Percentiles rank a stretch among this genome's conserved stretches.
Conservation (phyloP, 2,329 filamentous ascomycete genomes). For the Stagonosporopsis rhizophila region DNA sequence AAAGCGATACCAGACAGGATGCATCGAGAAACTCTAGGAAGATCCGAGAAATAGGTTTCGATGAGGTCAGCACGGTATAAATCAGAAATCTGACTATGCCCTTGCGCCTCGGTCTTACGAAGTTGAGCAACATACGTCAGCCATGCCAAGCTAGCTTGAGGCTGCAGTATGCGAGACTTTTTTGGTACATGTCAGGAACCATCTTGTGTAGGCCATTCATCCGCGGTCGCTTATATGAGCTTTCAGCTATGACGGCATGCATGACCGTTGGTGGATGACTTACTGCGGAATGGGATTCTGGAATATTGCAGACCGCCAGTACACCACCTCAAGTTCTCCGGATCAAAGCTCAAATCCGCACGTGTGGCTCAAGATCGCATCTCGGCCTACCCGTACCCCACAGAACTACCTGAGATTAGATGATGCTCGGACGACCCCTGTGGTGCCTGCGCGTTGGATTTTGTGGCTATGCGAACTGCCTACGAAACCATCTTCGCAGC, state of each 20-base stretch:
- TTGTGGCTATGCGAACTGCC: conserved; percentile 10
- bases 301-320: conserved; percentile 5
- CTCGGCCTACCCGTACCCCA: background rate
- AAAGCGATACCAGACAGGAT: background rate
- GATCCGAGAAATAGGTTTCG: background rate
- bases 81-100: background rate
- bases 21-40: background rate
- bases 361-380: background rate
- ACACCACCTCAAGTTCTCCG: background rate
- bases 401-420: background rate
- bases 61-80: conserved; percentile 10
- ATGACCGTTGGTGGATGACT: conserved; percentile 5
- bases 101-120: conserved; percentile 4
- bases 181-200: conserved; percentile 13
- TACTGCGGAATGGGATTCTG: background rate
- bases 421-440: conserved; percentile 3
- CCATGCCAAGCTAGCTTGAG: conserved; percentile 11
- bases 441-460: conserved; percentile 1
- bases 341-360: background rate
- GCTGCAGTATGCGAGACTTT: background rate
- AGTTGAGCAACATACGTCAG: conserved; percentile 9
- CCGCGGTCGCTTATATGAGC: background rate
- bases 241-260: conserved; percentile 12
- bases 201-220: background rate
- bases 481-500: background rate